phyloP scores from a whole-genome alignment of 2,329 filamentous ascomycete species.

The Fusarium sp. region DNA sequence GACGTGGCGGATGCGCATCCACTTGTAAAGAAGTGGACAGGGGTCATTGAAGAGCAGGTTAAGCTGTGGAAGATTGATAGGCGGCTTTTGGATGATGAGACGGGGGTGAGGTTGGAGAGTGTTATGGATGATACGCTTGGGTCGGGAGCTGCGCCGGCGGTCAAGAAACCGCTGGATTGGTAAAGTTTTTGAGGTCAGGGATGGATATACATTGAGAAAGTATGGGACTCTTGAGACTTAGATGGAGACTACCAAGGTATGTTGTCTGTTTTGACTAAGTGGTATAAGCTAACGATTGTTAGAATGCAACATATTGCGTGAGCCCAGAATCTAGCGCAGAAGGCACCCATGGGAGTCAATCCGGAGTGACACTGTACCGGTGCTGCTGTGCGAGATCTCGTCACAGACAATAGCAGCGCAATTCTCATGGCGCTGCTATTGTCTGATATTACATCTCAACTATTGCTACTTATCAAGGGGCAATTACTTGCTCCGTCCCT shows the following conservation, averaged over 20 bases:
- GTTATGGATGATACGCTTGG: constrained; percentile 46
- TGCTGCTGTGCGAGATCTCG: no score
- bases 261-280: background rate
- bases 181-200: constrained; percentile 39
- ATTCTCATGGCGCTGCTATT: background rate
- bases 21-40: constrained; percentile 71
- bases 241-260: constrained; percentile 4
- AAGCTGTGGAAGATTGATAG: constrained; percentile 51
- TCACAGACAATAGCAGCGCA: background rate
- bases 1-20: constrained; percentile 77
- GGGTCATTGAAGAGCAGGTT: constrained; percentile 48
- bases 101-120: constrained; percentile 44
- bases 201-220: background rate
- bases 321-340: background rate
- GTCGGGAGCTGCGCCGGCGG: constrained; percentile 38
- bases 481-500: background rate
- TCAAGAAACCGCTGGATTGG: constrained; percentile 54
- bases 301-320: background rate
- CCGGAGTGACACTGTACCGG: background rate
- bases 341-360: background rate
- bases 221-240: background rate
- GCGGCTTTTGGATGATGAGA: constrained; percentile 50
- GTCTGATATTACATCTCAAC: background rate
- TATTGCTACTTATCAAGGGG: background rate
- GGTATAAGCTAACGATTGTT: background rate